Evolutionary conservation across 306 rosid genomes (phyloP).

Genomic region (Notholithocarpus densiflorus): DNA sequence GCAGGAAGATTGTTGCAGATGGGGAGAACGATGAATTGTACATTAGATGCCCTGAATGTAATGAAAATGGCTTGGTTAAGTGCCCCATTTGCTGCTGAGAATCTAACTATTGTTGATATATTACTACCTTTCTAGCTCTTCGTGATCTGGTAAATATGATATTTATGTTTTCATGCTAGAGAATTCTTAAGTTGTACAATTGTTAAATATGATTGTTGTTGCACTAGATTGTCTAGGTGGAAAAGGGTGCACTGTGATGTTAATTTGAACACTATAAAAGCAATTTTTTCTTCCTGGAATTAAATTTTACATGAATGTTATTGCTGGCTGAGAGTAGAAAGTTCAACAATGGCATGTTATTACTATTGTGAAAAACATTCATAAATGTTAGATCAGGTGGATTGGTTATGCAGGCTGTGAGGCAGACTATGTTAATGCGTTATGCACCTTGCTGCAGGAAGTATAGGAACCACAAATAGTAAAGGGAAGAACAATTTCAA

Average conservation of each 20-base stretch:
- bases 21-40: slow-evolving; percentile 24
- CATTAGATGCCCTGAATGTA: slow-evolving; percentile 66
- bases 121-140: not conserved
- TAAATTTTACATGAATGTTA: not conserved
- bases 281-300: not conserved
- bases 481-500: not conserved
- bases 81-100: slow-evolving; percentile 71
- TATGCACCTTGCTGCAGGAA: not conserved
- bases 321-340: not conserved
- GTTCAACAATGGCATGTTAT: not conserved
- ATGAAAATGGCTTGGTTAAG: slow-evolving; percentile 85
- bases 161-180: not conserved
- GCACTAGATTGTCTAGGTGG: not conserved
- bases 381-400: too few species aligned
- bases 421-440: too few species aligned
- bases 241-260: not conserved
- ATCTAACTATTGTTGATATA: not conserved
- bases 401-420: too few species aligned
- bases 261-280: not conserved
- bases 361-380: not conserved
- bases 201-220: slow-evolving; percentile 1
- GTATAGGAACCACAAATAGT: not conserved
- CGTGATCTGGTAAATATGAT: not conserved
- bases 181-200: not conserved
- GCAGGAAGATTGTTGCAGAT: slow-evolving; percentile 58